Evolutionary conservation across 2,329 filamentous ascomycete species (phyloP).

Genomic region (Apiospora saccharicola): DNA sequence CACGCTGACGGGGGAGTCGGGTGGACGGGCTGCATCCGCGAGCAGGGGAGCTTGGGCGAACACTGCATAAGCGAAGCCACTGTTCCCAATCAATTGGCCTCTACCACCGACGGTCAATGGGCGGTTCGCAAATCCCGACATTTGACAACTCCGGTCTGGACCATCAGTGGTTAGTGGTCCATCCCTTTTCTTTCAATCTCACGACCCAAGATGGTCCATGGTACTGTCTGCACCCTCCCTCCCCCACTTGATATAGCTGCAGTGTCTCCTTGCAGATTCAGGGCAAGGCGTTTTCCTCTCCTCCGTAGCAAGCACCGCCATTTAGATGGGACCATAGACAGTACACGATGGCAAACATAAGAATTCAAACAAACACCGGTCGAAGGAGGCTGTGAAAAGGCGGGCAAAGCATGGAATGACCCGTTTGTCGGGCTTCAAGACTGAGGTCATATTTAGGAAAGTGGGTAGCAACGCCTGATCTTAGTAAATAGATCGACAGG

Average conservation of each 20-base stretch:
- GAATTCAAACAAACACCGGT: not conserved
- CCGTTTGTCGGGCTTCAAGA: not conserved
- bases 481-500: not conserved
- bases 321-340: not conserved
- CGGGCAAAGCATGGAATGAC: not conserved
- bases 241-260: not conserved
- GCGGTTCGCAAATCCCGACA: constrained; percentile 13
- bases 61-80: constrained; percentile 21
- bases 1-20: constrained; percentile 1
- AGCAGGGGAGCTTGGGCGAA: constrained; percentile 9
- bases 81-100: not conserved
- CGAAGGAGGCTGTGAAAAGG: not conserved
- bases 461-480: not conserved
- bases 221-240: not conserved
- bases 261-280: not conserved
- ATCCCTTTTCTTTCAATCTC: constrained; percentile 1
- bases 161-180: not conserved
- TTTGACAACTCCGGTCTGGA: not conserved
- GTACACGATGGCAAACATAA: not conserved
- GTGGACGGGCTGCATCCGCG: constrained; percentile 12
- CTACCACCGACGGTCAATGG: not conserved
- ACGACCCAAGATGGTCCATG: not conserved
- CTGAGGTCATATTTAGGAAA: not conserved
- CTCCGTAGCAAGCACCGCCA: not conserved
- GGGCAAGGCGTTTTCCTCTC: not conserved